phyloP scores from a whole-genome alignment of 2,329 filamentous ascomycete species.

The Aspergillus pseudoterreus region DNA sequence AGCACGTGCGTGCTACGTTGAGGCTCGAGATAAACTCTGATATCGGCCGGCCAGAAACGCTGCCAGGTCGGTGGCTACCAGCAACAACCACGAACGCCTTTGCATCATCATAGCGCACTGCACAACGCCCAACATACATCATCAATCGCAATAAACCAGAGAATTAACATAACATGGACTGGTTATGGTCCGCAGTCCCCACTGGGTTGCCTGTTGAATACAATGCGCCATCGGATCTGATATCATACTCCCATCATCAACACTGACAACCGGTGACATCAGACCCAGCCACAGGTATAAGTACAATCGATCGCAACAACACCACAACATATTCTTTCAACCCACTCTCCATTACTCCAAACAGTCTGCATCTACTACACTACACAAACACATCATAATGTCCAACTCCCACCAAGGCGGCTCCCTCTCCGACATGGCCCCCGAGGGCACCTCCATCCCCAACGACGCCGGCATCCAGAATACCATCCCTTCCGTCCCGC shows the following conservation, averaged over 20 bases:
- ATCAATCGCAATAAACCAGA: too few relatives aligned
- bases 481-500: slow-evolving; percentile 47
- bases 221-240: slow-evolving; percentile 2
- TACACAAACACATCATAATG: neutral
- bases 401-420: slow-evolving; percentile 32
- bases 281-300: neutral
- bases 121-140: too few relatives aligned
- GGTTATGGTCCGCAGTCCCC: neutral
- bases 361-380: neutral
- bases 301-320: neutral
- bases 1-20: too few relatives aligned
- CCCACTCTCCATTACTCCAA: neutral
- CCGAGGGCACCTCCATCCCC: slow-evolving; percentile 39
- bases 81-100: too few relatives aligned
- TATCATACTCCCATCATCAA: slow-evolving; percentile 12
- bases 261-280: slow-evolving; percentile 8
- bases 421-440: slow-evolving; percentile 38
- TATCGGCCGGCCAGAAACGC: too few relatives aligned
- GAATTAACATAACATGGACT: neutral
- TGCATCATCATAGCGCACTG: too few relatives aligned
- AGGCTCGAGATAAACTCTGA: too few relatives aligned
- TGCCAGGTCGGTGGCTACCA: too few relatives aligned
- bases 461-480: slow-evolving; percentile 44
- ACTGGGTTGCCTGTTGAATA: neutral
- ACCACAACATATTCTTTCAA: neutral